Evolutionary conservation across 495 filamentous ascomycete species (phyloP), one percentile per base, ranked within the genome.

Genomic region (Trichoderma parareesei): DNA sequence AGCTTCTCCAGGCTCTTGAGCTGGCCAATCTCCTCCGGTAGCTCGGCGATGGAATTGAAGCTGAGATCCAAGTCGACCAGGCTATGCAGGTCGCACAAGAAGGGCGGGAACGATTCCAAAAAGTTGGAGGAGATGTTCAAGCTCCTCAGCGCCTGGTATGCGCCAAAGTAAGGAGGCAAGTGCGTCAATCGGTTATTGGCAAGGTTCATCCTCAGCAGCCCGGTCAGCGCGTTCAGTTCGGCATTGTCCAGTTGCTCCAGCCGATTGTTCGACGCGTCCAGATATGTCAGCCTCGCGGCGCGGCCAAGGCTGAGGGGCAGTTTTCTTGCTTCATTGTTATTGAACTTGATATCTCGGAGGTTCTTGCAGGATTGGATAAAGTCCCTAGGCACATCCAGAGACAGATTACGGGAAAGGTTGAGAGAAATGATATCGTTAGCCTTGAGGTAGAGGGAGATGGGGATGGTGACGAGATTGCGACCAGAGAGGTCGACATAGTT

Each of bases 11-110:
- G 78, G 40, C 84, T 87, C 13, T 77, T 83, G 64, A 99, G 76
- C 62, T 85, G 82, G 8, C 92, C 91, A 68, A 99, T 87, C 61
- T 89, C 84, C 40, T 84, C 77, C 0, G 92, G 92, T 38, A 98
- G 76, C 66, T 71, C 81, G 48, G 83, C 79, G 61, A 99, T 97
- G 14, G 85, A 82, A 70, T 99, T 99, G 82, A 99, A 99, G 71
- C 93, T 97, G 71, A 99, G 85, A 69, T 99, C 95, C 16, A 99
- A 85, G 71, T 99, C 93, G 41, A 96, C 89, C 38, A 99, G 78
- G 41, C 87, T 90, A 68, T 85, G 87, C 33, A 99, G 74, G 11
- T 90, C 80, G 74, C 91, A 92, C 42, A 98, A 79, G 70, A 93
- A 93, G 33, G 85, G 78, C 0, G 94, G 94, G 67, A 99, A 96